Base-by-base conservation (phyloP, 139 green algal species). In the Picochlorum sp. region DNA sequence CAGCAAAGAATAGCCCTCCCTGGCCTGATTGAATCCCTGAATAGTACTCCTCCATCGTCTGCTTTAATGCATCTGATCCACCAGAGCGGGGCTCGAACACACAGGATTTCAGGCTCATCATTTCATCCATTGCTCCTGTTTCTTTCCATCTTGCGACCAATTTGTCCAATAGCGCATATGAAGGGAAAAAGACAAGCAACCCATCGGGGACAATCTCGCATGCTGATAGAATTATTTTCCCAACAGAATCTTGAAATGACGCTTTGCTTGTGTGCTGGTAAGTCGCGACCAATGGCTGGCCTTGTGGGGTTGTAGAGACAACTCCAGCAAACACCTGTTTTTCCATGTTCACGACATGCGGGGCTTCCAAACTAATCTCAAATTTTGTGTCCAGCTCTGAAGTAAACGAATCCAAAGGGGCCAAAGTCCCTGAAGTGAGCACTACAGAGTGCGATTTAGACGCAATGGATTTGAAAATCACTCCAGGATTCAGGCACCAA, bases 161-260 rank as follows among this genome's bases (percentile, higher is more conserved):
- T 24, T 77, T 81, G 55, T 97, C 85, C 63, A 97, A 62, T 50
- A 94, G 68, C 38, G 65, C 62, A 78, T 97, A 98, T 64, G 71
- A 88, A 26, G 92, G 80, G 30, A 97, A 60, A 77, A 98, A 98
- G 23, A 96, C 65, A 55, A 98, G 85, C 62, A 98, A 67, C 21
- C 92, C 92, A 65, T 90, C 87, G 15, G 92, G 92, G 31, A 97
- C 77, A 2, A 72, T 58, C 31, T 59, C 41, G 16, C 49, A 73
- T 16, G 75, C 65, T 24, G 70, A 28, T 65, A 89, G 49, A 50
- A 96, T 34, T 14, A 67, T 60, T 16, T 76, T 23, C 7, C 80
- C 85, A 26, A 90, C 62, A 3, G 68, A 65, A 54, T 92, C 86
- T 65, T 60, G 47, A 24, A 69, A 69, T 13, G n/a, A 45, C 10